Evolutionary conservation across 2,329 filamentous ascomycete genomes (phyloP).

Genomic region (Aspergillus niger): DNA sequence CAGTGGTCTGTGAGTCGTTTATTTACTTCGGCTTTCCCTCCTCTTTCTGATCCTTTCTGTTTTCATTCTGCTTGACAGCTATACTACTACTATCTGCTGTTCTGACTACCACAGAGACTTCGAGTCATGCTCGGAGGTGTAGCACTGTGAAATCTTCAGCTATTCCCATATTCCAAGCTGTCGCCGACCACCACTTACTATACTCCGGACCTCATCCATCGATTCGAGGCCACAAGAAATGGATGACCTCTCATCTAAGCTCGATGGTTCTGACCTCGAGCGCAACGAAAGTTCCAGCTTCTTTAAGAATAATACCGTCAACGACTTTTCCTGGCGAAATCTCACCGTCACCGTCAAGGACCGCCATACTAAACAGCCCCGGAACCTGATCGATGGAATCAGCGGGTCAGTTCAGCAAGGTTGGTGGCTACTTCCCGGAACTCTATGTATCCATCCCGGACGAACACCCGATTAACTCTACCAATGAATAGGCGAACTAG

Average conservation of each 20-base stretch:
- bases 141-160: neutral
- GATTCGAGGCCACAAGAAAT: no score
- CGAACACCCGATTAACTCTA: no score
- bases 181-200: neutral
- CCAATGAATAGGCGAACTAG: conserved; percentile 60
- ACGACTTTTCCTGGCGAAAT: conserved; percentile 65
- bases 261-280: conserved; percentile 30
- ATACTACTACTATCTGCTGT: neutral
- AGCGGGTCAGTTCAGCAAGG: conserved; percentile 66
- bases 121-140: neutral
- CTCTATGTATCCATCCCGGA: neutral
- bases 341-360: conserved; percentile 74
- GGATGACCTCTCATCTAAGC: neutral
- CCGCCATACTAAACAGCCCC: conserved; percentile 62
- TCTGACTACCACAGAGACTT: neutral
- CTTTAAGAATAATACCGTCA: conserved; percentile 61
- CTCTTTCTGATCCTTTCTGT: neutral
- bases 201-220: no score
- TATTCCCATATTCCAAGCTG: neutral
- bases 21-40: neutral
- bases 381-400: conserved; percentile 64
- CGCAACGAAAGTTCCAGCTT: conserved; percentile 32
- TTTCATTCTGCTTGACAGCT: neutral
- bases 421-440: conserved; percentile 28
- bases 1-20: neutral